A percentile compares a stretch with the other conserved stretches of the same genome.
Conservation (phyloP, 2,329 filamentous ascomycete species). For the Pseudopyricularia cyperi region DNA sequence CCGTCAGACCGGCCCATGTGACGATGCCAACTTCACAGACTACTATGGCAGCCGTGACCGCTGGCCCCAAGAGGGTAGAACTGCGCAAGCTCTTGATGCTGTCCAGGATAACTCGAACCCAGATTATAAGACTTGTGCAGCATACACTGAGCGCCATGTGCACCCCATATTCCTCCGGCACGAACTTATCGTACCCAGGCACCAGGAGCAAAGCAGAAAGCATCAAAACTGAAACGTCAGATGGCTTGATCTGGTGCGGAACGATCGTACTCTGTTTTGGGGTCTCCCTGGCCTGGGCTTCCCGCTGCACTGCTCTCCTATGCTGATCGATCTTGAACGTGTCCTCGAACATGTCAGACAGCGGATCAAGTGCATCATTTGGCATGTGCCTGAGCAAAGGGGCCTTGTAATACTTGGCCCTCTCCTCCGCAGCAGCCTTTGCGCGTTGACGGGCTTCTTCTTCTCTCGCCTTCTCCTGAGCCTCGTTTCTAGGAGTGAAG, state of each 20-base stretch:
- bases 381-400: conserved; percentile 6
- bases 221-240: neutral
- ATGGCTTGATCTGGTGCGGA: neutral
- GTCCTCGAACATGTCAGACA: conserved; percentile 30
- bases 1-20: neutral
- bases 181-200: neutral
- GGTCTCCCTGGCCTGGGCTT: neutral
- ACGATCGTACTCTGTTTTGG: neutral
- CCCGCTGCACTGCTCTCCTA: neutral
- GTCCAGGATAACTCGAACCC: neutral
- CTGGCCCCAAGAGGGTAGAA: neutral
- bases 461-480: neutral
- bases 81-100: neutral
- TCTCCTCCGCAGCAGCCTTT: neutral
- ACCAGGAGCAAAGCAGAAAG: neutral
- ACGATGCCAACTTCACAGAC: neutral
- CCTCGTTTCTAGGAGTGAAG: neutral
- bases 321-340: conserved; percentile 26
- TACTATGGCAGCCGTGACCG: neutral
- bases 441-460: neutral
- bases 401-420: neutral
- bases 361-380: conserved; percentile 26
- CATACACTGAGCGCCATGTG: neutral
- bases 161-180: neutral
- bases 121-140: neutral